Conservation (phyloP, 1,284 basidiomycete species). For the Fomes fomentarius region DNA sequence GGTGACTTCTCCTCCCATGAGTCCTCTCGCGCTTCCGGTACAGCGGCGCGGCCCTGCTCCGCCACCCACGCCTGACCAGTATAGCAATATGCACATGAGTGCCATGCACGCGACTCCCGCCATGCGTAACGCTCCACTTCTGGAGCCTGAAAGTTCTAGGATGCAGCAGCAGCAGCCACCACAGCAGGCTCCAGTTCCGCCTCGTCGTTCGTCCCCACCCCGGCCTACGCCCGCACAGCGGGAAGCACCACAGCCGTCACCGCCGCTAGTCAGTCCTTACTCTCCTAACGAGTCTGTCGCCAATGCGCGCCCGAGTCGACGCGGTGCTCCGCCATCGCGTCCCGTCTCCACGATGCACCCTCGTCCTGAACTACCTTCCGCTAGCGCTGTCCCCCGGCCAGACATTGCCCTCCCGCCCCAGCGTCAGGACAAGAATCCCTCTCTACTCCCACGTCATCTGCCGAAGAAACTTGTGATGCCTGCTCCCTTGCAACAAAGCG, state of each 20-base stretch:
- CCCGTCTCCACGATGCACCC: conserved; percentile 5
- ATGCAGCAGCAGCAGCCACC: conserved; percentile 4
- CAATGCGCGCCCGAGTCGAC: neutral
- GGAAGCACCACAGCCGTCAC: conserved; percentile 11
- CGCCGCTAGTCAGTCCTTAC: conserved; percentile 17
- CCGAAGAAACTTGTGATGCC: conserved; percentile 73
- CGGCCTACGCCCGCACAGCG: neutral
- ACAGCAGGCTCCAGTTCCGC: neutral
- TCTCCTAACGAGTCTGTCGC: conserved; percentile 8
- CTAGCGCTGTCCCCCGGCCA: conserved; percentile 20
- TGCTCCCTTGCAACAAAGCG: conserved; percentile 44
- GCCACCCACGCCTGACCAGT: conserved; percentile 16
- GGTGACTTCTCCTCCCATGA: conserved; percentile 10
- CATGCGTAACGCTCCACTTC: neutral
- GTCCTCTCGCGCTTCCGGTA: conserved; percentile 18
- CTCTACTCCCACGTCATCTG: conserved; percentile 45
- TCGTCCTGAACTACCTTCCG: conserved; percentile 4
- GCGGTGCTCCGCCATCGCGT: conserved; percentile 7
- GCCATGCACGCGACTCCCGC: conserved; percentile 1
- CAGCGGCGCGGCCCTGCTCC: conserved; percentile 16
- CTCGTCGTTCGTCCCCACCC: neutral
- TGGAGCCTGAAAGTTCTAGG: conserved; percentile 9
- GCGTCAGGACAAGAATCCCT: conserved; percentile 16
- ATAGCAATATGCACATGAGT: conserved; percentile 25
- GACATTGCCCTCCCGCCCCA: conserved; percentile 34